A percentile compares a stretch with the other conserved stretches of the same genome.
Evolutionary conservation across 495 filamentous ascomycete genomes (phyloP).

Genomic region (Annulohypoxylon stygium): DNA sequence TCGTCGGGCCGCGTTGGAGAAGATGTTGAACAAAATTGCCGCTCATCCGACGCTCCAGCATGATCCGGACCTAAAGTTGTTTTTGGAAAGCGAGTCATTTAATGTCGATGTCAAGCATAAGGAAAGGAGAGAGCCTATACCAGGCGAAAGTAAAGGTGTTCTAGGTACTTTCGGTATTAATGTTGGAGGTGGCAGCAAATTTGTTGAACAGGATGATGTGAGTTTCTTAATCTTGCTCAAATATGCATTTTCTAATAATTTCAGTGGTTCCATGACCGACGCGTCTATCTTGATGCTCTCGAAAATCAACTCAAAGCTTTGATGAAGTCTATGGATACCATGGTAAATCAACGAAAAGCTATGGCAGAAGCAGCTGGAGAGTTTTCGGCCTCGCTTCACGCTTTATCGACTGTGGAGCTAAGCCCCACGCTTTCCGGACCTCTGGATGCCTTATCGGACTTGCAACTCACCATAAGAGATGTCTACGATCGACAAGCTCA

Average conservation of each 20-base stretch:
- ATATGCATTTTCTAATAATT: slow-evolving; percentile 14
- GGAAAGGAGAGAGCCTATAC: slow-evolving; percentile 87
- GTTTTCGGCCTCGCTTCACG: slow-evolving; percentile 90
- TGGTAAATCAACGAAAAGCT: slow-evolving; percentile 90
- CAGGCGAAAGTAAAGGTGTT: slow-evolving; percentile 93
- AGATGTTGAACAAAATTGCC: slow-evolving; percentile 97
- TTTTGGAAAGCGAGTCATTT: slow-evolving; percentile 95
- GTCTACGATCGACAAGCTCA: slow-evolving; percentile 97
- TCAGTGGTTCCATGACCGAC: slow-evolving; percentile 97
- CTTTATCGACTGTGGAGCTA: slow-evolving; percentile 88
- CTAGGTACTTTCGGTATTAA: slow-evolving; percentile 84
- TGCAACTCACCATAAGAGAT: slow-evolving; percentile 93
- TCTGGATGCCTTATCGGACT: slow-evolving; percentile 88
- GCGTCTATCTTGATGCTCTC: slow-evolving; percentile 91
- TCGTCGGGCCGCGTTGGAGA: slow-evolving; percentile 87
- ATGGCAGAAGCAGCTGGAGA: slow-evolving; percentile 93
- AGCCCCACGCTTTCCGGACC: slow-evolving; percentile 89
- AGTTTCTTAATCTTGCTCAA: slow-evolving; percentile 53
- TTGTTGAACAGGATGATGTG: slow-evolving; percentile 97
- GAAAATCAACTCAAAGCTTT: slow-evolving; percentile 95
- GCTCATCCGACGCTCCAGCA: slow-evolving; percentile 91
- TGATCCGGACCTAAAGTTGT: slow-evolving; percentile 93
- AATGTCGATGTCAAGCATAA: slow-evolving; percentile 98
- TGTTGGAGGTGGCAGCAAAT: slow-evolving; percentile 81
- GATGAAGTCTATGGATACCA: slow-evolving; percentile 91